Evolutionary conservation across 805 yeast species (phyloP), one percentile per base, ranked within the genome.

Genomic region (Candida xyloterini): DNA sequence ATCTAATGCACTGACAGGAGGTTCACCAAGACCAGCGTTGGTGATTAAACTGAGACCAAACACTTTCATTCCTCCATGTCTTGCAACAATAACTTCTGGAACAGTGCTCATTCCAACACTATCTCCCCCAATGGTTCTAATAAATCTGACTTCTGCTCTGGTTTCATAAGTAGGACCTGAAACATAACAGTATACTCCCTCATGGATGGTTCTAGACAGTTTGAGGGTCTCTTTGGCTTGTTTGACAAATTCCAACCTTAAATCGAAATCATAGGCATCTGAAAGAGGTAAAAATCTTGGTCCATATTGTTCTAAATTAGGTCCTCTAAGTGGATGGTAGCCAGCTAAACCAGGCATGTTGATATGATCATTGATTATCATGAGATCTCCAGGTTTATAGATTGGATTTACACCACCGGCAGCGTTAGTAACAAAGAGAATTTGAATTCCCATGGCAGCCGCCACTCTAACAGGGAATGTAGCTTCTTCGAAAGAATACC

Each of bases 81-180:
- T 79, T 2, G 96, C 98, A 14, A 88, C 83, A 45, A 88, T 78
- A 2, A 88, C 95, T 63, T 91, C 99, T 0, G 99, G 97, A 24
- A 91, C 97, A 0, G 98, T 93, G 42, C 95, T 84, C 99, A 91
- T 91, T 4, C 98, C 98, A 2, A 90, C 98, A 0, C 93, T 85
- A 62, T 91, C 98, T 36, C 87, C 96, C 8, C 98, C 98, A 21
- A 84, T 48, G 5, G 66, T 51, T 44, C 79, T 62, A 33, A 91
- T 67, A 71, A 81, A 70, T 42, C 95, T 71, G n/a, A 83, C 84
- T 66, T 91, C 99, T 0, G 97, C 96, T 53, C 96, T 73, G 3
- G 86, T 76, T 66, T 91, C 99, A 62, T 83, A 91, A 1, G 96
- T 86, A 4, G 99, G 98, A 0, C 99, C 99, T 5, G 95, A 76